Percentiles rank a stretch among this genome's conserved stretches.
phyloP scores from a whole-genome alignment of 164 flowering plant species.

The Vitis cinerea region DNA sequence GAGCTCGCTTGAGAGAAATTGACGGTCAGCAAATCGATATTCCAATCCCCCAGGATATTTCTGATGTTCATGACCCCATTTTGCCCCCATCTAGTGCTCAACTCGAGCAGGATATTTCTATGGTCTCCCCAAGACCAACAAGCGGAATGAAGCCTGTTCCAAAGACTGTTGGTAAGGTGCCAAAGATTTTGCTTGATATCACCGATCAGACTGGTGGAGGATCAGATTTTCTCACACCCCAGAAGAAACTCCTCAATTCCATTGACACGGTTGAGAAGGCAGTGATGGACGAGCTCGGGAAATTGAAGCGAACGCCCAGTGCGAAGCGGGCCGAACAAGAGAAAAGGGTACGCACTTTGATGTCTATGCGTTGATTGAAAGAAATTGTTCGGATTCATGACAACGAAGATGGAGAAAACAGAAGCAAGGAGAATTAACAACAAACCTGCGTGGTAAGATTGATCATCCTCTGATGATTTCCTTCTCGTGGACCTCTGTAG shows the following conservation, averaged over 20 bases:
- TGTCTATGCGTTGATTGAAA: constrained; percentile 68
- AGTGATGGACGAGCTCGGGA: constrained; percentile 54
- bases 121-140: constrained; percentile 29
- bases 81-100: constrained; percentile 29
- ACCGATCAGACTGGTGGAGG: constrained; percentile 28
- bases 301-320: constrained; percentile 55
- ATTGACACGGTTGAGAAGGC: constrained; percentile 65
- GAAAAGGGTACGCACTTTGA: constrained; percentile 54
- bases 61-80: constrained; percentile 18
- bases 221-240: constrained; percentile 48
- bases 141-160: constrained; percentile 16
- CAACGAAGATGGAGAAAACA: not conserved
- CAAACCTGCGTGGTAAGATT: constrained; percentile 6
- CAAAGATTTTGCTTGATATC: constrained; percentile 39
- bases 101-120: constrained; percentile 36
- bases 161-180: constrained; percentile 30
- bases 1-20: constrained; percentile 44
- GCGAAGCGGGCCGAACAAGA: constrained; percentile 66
- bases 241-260: constrained; percentile 63
- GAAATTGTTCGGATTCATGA: constrained; percentile 5
- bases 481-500: constrained; percentile 1
- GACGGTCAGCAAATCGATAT: constrained; percentile 33
- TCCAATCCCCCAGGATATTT: constrained; percentile 26
- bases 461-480: constrained; percentile 36
- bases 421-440: not conserved